phyloP scores from a whole-genome alignment of 305 asterid genomes.

The Solanum hybrid region DNA sequence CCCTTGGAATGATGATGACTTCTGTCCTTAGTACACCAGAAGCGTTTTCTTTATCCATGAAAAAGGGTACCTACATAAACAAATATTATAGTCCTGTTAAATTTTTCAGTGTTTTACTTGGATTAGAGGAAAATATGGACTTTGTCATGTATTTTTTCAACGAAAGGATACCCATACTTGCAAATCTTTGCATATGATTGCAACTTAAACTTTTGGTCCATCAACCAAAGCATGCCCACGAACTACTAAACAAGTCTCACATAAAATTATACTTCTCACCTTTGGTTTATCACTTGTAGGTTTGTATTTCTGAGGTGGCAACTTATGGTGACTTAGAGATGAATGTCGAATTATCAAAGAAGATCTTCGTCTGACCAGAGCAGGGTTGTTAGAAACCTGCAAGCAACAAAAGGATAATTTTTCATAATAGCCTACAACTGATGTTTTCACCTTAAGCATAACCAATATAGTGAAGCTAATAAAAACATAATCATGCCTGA shows the following conservation, averaged over 20 bases:
- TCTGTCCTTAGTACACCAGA: conserved; percentile 2
- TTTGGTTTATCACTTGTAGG: conserved; percentile 24
- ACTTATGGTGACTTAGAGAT: conserved; percentile 17
- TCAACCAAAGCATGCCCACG: not conserved
- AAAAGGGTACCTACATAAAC: conserved; percentile 40
- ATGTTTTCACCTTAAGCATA: not conserved
- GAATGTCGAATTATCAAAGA: conserved; percentile 20
- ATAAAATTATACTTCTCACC: conserved; percentile 26
- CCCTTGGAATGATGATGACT: conserved; percentile 9
- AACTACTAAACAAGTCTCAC: not conserved
- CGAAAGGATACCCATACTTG: not conserved
- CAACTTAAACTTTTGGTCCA: not conserved
- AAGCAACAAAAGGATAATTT: not conserved
- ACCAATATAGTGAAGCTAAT: not conserved
- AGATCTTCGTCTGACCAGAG: conserved; percentile 5
- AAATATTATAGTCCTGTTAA: not conserved
- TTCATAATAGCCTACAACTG: not conserved
- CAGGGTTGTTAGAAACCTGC: conserved; percentile 27
- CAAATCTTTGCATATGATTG: not conserved
- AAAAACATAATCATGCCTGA: not conserved
- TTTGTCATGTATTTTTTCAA: not conserved
- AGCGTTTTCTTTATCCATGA: conserved; percentile 18
- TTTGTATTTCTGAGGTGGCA: conserved; percentile 21
- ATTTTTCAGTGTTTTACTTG: not conserved
- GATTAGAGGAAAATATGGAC: not conserved